Percentiles rank a stretch among this genome's conserved stretches.
Evolutionary conservation across 768 basidiomycete species (phyloP).

Genomic region (Russula compacta): DNA sequence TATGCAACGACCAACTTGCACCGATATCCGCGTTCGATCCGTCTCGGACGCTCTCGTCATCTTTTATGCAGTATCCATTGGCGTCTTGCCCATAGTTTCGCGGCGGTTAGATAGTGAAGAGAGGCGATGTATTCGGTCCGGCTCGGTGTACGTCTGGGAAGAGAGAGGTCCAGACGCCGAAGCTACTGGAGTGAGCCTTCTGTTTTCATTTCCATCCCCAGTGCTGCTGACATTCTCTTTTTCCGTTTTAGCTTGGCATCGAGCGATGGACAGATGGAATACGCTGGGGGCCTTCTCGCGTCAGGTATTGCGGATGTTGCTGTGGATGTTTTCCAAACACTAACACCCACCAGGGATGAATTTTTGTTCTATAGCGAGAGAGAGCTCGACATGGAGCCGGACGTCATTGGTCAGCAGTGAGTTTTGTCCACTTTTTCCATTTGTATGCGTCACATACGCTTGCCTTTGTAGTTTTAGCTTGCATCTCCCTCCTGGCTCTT

Average conservation of each 20-base stretch:
- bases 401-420: conserved; percentile 19
- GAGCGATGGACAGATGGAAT: conserved; percentile 71
- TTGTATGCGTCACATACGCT: conserved; percentile 14
- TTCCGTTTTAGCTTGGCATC: conserved; percentile 47
- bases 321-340: neutral
- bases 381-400: conserved; percentile 31
- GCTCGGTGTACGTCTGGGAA: conserved; percentile 78
- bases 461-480: conserved; percentile 22
- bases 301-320: conserved; percentile 41
- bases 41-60: conserved; percentile 62
- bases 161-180: conserved; percentile 64
- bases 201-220: conserved; percentile 19
- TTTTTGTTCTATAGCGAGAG: conserved; percentile 72
- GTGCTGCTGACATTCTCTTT: neutral
- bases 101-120: conserved; percentile 72
- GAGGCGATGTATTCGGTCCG: conserved; percentile 56
- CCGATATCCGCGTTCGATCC: conserved; percentile 51
- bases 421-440: neutral
- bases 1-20: conserved; percentile 66
- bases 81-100: conserved; percentile 54
- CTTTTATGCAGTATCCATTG: conserved; percentile 59
- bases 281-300: conserved; percentile 71
- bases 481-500: conserved; percentile 20
- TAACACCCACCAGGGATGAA: conserved; percentile 37
- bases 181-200: conserved; percentile 43